Conservation (phyloP, 257 asterid species). For the Nemophila menziesii region DNA sequence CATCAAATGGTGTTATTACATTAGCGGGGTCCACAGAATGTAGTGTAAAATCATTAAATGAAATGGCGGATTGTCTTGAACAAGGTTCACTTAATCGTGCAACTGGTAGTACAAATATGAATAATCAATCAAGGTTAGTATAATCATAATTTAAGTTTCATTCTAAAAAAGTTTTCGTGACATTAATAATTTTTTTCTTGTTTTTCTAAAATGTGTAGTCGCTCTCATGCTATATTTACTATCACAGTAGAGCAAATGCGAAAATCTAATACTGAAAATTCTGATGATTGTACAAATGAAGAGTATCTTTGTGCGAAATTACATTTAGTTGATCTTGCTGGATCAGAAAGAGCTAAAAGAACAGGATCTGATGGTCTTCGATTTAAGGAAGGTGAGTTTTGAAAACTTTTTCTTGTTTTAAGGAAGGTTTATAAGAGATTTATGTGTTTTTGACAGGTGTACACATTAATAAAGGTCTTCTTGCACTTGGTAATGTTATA, state of each 20-base stretch:
- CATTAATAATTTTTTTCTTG: constrained; percentile 1
- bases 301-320: constrained; percentile 97
- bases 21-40: constrained; percentile 92
- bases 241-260: constrained; percentile 97
- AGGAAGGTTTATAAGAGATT: constrained; percentile 6
- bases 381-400: constrained; percentile 75
- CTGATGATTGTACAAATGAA: constrained; percentile 65
- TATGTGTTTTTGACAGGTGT: constrained; percentile 51
- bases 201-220: constrained; percentile 37
- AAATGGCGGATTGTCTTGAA: constrained; percentile 94
- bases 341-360: constrained; percentile 97
- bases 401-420: constrained; percentile 5
- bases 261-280: constrained; percentile 34
- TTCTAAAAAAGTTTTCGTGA: background rate
- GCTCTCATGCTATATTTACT: constrained; percentile 99
- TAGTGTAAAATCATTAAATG: constrained; percentile 71
- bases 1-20: constrained; percentile 90
- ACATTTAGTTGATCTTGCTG: constrained; percentile 99
- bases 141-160: background rate
- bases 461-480: constrained; percentile 97
- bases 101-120: constrained; percentile 98
- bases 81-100: constrained; percentile 92
- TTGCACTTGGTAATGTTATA: constrained; percentile 94
- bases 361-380: constrained; percentile 98
- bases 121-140: constrained; percentile 76